Base-by-base conservation (phyloP, 805 yeast species). In the Yarrowia bubula region DNA sequence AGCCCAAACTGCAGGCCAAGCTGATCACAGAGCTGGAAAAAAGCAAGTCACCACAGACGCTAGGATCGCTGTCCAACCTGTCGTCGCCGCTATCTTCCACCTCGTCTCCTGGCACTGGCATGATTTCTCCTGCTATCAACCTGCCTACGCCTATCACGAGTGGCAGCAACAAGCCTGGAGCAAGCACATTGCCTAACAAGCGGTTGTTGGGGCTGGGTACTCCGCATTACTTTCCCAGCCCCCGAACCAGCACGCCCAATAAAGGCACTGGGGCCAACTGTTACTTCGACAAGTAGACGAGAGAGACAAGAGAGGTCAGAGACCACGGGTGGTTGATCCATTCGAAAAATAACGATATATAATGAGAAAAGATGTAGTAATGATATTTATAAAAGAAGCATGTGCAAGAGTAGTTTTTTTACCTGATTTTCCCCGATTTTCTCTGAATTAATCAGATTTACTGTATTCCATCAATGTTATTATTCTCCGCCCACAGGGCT, bases 1-100 rank as follows among this genome's bases (percentile, higher is more conserved):
- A 58, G 42, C 64, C 64, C 35, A 58, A 58, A 11, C 35, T 58
- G 35, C 64, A 58, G 43, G 64, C 64, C 43, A 58, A 58, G 64
- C 11, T 58, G 18, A 43, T 58, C 8, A 58, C 64, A 6, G 64
- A 58, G 42, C 35, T 58, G 50, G 64, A 58, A 35, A 58, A 58
- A 43, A 58, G 50, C 51, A 58, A 58, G 42, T 33, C 43, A 15
- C 64, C 64, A 4, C 64, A 58, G 64, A 37, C 51, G 35, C 43
- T 58, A 22, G 64, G 64, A 4, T 43, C 64, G 32, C 28, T 58
- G 35, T 32, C 42, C 10, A 58, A 44, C 15, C 43, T 58, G 35
- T 58, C 64, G 35, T 43, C 51, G 22, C 64, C 64, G 2, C 8
- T 58, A n/a, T 58, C 64, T 17, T 33, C 64, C 9, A 58, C 50